Evolutionary conservation across 345 rosid genomes (phyloP).

Genomic region (Pistacia atlantica): DNA sequence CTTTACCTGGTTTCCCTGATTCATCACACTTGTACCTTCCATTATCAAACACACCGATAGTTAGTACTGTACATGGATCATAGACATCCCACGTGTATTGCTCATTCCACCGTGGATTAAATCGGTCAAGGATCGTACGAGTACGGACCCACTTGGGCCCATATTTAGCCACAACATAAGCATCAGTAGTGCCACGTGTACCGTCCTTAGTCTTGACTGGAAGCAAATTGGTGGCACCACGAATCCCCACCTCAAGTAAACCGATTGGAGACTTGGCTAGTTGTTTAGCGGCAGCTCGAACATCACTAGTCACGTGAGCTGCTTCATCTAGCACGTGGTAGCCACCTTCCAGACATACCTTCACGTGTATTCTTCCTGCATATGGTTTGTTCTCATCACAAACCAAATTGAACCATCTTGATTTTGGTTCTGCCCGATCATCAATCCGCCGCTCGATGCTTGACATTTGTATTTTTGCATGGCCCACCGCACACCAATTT

Average conservation of each 20-base stretch:
- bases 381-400: slow-evolving; percentile 71
- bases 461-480: slow-evolving; percentile 66
- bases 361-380: slow-evolving; percentile 76
- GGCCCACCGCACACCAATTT: slow-evolving; percentile 58
- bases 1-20: slow-evolving; percentile 57
- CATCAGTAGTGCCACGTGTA: slow-evolving; percentile 85
- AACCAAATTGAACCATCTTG: slow-evolving; percentile 81
- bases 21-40: slow-evolving; percentile 69
- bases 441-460: slow-evolving; percentile 70
- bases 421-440: slow-evolving; percentile 55
- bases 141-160: slow-evolving; percentile 96
- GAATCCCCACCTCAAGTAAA: slow-evolving; percentile 75
- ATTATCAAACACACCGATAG: slow-evolving; percentile 82
- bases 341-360: slow-evolving; percentile 81
- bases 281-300: slow-evolving; percentile 81
- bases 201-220: slow-evolving; percentile 89
- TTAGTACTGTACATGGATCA: slow-evolving; percentile 82
- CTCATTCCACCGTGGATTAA: slow-evolving; percentile 95
- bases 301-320: slow-evolving; percentile 93
- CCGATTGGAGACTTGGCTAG: slow-evolving; percentile 81
- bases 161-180: slow-evolving; percentile 86
- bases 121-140: slow-evolving; percentile 76
- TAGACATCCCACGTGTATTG: slow-evolving; percentile 92
- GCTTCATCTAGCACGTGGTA: slow-evolving; percentile 95
- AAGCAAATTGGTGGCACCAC: slow-evolving; percentile 78